Evolutionary conservation across 176 grass and related monocot species (phyloP), one percentile per base, ranked within the genome.

Genomic region (Tuctoria greenei): DNA sequence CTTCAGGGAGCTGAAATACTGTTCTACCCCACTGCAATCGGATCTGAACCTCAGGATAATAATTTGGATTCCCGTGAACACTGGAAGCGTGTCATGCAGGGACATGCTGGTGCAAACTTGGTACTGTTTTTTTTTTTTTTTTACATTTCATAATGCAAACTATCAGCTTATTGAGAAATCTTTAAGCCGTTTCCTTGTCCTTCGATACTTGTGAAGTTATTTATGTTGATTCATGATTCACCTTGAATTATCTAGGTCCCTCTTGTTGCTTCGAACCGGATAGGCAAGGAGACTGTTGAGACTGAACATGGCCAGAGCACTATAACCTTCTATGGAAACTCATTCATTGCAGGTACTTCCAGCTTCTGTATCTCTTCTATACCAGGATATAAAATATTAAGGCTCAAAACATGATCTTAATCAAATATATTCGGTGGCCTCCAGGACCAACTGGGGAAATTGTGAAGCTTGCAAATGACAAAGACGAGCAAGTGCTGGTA

Each of bases 51-150:
- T 5, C 91, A 98, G 76, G 91, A 98, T 82, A 49, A n/a, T 21
- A 76, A 72, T 13, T 80, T 98, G 14, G 89, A 95, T 69, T 95
- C 95, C 15, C 79, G 89, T 39, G 89, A 86, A 80, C 95, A 95
- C 13, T 92, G 91, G 95, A 94, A 98, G 56, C 91, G 91, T 66
- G 95, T 98, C 20, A 98, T 98, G 95, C 95, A 98, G 84, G 95
- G 91, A 21, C 95, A 95, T 77, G 84, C 91, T 27, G 91, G 95
- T n/a, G 95, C 95, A 66, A 98, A 95, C 80, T 84, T 95, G 91
- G 95, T 97, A 94, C 16, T 64, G 0, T 21, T 69, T 57, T 12
- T 72, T 79, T 1, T n/a, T n/a, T 58, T 64, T 61, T 59, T 24
- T 11, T 40, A 60, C 60, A 8, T 6, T 63, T 47, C 41, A 36